A percentile compares a stretch with the other conserved stretches of the same genome.
Conservation (phyloP, 2,329 filamentous ascomycete genomes). For the Apiospora kogelbergensis region DNA sequence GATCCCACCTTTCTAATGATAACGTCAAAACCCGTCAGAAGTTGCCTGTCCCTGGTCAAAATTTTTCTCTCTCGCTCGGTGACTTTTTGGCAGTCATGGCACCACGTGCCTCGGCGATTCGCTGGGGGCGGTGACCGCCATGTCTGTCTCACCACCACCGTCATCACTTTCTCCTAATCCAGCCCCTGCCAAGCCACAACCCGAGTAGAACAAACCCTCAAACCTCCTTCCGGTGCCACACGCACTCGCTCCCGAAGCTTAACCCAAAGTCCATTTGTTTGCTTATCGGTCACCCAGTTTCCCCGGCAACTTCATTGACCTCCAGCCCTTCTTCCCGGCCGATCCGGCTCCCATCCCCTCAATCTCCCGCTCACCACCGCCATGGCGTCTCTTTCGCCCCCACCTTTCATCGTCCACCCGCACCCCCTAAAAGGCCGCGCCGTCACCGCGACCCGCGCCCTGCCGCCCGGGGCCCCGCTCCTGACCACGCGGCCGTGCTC, state of each 20-base stretch:
- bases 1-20: conserved; percentile 3
- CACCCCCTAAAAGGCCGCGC: conserved; percentile 9
- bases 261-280: neutral
- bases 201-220: neutral
- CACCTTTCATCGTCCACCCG: neutral
- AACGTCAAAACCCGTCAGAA: neutral
- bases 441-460: neutral
- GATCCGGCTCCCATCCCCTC: neutral
- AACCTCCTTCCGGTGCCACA: neutral
- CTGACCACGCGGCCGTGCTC: neutral
- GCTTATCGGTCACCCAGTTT: neutral
- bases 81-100: neutral
- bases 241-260: neutral
- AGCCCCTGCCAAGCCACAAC: conserved; percentile 1
- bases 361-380: neutral
- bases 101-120: neutral
- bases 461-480: neutral
- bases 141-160: neutral
- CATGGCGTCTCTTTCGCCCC: neutral
- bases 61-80: neutral
- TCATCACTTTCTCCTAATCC: neutral
- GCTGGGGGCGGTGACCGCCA: neutral
- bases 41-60: neutral
- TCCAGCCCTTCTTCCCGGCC: neutral
- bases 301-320: neutral